Conservation (phyloP, 2,329 filamentous ascomycete species). For the Phialophora tarda region DNA sequence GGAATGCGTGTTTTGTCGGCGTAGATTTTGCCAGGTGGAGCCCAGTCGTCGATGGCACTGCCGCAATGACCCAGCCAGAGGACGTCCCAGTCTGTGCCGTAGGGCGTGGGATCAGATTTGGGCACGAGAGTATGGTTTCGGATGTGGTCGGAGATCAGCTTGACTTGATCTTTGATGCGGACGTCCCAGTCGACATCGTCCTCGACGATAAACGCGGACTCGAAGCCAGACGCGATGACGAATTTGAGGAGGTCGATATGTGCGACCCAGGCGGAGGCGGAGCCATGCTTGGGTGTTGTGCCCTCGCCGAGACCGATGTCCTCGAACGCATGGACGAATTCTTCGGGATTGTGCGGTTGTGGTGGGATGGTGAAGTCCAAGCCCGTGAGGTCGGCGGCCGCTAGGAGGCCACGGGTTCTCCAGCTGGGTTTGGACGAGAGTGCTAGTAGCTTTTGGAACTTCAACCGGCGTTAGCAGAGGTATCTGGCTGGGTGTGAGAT, state of each 20-base stretch:
- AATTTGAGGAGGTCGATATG: constrained; percentile 47
- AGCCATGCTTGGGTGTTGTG: constrained; percentile 23
- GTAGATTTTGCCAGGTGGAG: neutral
- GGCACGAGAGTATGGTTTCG: constrained; percentile 12
- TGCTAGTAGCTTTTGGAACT: constrained; percentile 44
- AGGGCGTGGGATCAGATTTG: constrained; percentile 41
- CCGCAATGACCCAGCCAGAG: constrained; percentile 60
- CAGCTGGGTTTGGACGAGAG: constrained; percentile 46
- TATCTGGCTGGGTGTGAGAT: neutral
- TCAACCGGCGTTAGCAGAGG: neutral
- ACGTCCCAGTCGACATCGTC: constrained; percentile 56
- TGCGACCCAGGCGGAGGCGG: constrained; percentile 46
- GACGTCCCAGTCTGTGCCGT: constrained; percentile 59
- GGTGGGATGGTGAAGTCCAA: constrained; percentile 45
- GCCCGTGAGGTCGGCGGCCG: constrained; percentile 45
- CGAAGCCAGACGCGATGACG: constrained; percentile 45
- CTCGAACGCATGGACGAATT: constrained; percentile 42
- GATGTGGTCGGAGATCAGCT: constrained; percentile 23
- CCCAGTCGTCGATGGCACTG: constrained; percentile 1
- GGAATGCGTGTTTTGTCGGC: constrained; percentile 12
- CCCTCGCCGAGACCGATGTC: constrained; percentile 31
- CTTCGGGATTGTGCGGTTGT: constrained; percentile 43
- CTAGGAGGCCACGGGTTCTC: constrained; percentile 46
- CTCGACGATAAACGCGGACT: constrained; percentile 52
- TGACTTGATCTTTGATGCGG: constrained; percentile 38